These are phyloP conservation scores for Stachybotrys echinatus DNA, from an alignment of 2,329 filamentous ascomycete species.

Conservation along the genomic window DNA sequence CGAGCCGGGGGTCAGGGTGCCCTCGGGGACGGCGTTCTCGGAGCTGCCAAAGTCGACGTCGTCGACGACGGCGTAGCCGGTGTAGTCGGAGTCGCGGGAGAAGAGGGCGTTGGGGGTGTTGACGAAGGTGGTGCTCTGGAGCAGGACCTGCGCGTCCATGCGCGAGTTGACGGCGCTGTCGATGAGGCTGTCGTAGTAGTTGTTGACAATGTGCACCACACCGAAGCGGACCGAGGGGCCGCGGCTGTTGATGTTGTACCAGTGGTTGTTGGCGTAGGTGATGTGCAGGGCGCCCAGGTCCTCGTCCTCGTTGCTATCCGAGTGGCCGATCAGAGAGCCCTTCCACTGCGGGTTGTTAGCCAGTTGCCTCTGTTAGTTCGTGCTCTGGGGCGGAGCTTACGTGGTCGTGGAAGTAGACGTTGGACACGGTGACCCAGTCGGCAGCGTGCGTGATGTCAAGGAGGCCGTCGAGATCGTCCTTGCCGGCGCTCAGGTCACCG, in stretches of 20 bases:
- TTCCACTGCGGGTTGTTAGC: conserved; percentile 30
- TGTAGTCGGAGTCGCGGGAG: conserved; percentile 29
- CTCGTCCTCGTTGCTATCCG: conserved; percentile 50
- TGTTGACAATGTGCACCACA: conserved; percentile 43
- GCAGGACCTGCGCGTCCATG: conserved; percentile 44
- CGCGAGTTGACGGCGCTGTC: conserved; percentile 48
- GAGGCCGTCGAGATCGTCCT: conserved; percentile 35
- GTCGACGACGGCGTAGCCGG: conserved; percentile 32
- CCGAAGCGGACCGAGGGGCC: conserved; percentile 55
- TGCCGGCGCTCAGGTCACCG: conserved; percentile 25
- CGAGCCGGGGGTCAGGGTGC: conserved; percentile 4
- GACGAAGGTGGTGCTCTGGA: conserved; percentile 46
- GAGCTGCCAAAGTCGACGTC: conserved; percentile 39
- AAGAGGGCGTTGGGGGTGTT: conserved; percentile 26
- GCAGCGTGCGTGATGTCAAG: conserved; percentile 36
- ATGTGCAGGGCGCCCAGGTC: conserved; percentile 52
- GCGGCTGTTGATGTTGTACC: conserved; percentile 54
- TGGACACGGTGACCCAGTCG: conserved; percentile 35
- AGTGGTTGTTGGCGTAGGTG: conserved; percentile 57
- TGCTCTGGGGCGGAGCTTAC: conserved; percentile 2
- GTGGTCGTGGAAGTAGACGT: conserved; percentile 36
- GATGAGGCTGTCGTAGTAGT: conserved; percentile 35
- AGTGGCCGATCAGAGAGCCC: conserved; percentile 54
- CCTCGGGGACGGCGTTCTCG: conserved; percentile 21
- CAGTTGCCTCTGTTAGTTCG: not conserved